These are phyloP conservation scores for Coniochaeta sp. DNA, from an alignment of 2,329 filamentous ascomycete species.

Conservation along the genomic window DNA sequence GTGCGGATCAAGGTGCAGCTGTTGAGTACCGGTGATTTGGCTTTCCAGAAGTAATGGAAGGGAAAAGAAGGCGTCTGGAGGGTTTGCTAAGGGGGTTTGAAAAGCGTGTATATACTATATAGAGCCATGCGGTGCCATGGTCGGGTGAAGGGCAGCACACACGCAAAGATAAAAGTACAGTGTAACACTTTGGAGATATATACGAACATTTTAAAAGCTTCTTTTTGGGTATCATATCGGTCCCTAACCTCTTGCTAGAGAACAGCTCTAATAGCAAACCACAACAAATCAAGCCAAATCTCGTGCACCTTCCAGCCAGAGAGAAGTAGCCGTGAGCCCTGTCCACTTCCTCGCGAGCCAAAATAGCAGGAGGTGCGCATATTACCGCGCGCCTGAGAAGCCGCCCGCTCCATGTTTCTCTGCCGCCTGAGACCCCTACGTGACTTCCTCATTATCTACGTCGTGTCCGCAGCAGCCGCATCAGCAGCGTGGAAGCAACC, in stretches of 20 bases:
- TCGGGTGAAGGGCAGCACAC: background rate
- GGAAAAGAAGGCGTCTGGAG: background rate
- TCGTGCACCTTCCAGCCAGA: background rate
- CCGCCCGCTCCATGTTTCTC: no score
- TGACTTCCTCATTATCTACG: background rate
- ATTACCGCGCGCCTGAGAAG: background rate
- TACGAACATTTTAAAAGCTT: background rate
- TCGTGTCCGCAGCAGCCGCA: background rate
- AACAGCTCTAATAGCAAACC: background rate
- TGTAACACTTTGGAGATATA: background rate
- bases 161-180: background rate
- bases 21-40: conserved; percentile 37
- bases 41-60: conserved; percentile 7
- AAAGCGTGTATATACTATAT: background rate
- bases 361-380: background rate
- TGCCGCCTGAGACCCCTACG: background rate
- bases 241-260: background rate
- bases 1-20: conserved; percentile 36
- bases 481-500: no score
- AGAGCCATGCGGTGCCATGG: background rate
- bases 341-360: background rate
- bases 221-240: background rate
- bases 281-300: background rate
- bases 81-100: background rate
- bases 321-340: background rate